phyloP scores from a whole-genome alignment of 129 eudicot genomes.

The Flaveria bidentis region DNA sequence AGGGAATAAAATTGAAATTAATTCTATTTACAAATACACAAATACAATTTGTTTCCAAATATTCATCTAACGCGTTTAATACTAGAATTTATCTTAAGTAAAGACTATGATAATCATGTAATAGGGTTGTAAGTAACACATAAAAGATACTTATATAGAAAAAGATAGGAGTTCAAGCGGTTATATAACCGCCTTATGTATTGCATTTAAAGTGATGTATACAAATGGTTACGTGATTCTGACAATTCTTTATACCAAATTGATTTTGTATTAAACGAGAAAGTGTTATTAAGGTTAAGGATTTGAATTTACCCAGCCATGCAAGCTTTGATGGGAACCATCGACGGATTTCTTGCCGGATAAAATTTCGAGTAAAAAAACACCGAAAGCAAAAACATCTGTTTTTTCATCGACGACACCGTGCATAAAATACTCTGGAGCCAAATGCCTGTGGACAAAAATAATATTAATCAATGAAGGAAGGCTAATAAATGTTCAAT shows the following conservation, averaged over 20 bases:
- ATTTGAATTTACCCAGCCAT: constrained; percentile 72
- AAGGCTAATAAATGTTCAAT: background rate
- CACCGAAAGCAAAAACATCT: constrained; percentile 95
- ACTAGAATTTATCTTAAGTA: no score
- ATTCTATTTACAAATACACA: no score
- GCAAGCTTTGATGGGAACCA: constrained; percentile 84
- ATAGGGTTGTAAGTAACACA: no score
- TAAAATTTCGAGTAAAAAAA: constrained; percentile 74
- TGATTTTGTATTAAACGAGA: no score
- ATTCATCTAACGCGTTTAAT: no score
- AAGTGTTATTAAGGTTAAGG: background rate
- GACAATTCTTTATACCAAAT: background rate
- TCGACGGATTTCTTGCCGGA: constrained; percentile 92
- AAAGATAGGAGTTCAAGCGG: no score
- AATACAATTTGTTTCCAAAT: no score
- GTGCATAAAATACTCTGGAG: constrained; percentile 97
- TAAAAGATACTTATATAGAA: no score
- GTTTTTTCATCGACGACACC: constrained; percentile 98
- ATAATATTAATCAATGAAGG: background rate
- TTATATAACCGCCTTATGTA: background rate
- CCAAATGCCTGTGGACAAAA: constrained; percentile 66
- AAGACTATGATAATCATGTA: no score
- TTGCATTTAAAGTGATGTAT: background rate
- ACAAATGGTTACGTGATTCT: background rate
- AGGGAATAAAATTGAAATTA: no score